Base-by-base conservation (phyloP, 768 basidiomycete species). In the Lentinula lateritia region DNA sequence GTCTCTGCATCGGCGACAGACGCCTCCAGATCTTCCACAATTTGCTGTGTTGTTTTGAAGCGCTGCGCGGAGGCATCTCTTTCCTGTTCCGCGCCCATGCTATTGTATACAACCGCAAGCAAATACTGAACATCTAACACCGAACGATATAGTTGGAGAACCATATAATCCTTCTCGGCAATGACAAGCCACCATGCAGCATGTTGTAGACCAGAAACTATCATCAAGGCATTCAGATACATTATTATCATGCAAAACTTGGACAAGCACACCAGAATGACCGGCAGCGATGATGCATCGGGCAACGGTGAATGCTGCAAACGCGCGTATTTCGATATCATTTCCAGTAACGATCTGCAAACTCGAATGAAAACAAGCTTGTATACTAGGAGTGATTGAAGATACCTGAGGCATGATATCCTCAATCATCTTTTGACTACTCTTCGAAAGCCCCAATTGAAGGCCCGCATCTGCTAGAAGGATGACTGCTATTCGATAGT, bases 381-480 rank as follows among this genome's bases (percentile, higher is more conserved):
- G 15, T 34, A 28, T 32, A 59, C 10, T 28, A 38, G 52, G 34
- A 43, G 34, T 18, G 18, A 42, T 45, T 23, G 35, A 42, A 65
- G 75, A 62, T 61, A 88, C 92, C 75, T 93, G 92, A 20, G 92
- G 92, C 78, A 93, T 82, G 50, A 93, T 84, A 62, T 90, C 91
- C 52, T 92, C 87, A 50, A 95, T 66, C 54, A 93, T 79, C 61
- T 78, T 80, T 64, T 75, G 78, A 61, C 84, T 86, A 62, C 84
- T 80, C 66, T 83, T 82, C 13, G 87, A 81, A 82, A 93, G 84
- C 15, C 86, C 88, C 68, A 90, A 88, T 66, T 93, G 90, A 18
- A 93, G 73, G 7, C 86, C 84, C 63, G 91, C 73, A 66, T 95
- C 93, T 1, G 93, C 92, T 18, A 94, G 80, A 36, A 93, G 70